phyloP scores from a whole-genome alignment of 257 asterid genomes.

The Fraxinus americana region DNA sequence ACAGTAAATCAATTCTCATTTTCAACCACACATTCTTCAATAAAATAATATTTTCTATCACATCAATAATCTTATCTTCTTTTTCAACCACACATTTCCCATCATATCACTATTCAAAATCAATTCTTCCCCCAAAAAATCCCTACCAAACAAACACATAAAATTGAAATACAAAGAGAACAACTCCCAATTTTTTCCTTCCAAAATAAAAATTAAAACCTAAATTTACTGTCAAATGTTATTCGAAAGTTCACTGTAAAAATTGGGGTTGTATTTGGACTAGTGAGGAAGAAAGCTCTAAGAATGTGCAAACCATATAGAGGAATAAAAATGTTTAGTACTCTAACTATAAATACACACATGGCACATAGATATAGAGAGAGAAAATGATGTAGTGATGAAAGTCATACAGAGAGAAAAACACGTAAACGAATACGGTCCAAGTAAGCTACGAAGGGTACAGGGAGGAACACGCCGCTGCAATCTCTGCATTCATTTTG shows the following conservation, averaged over 20 bases:
- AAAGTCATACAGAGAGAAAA: constrained; percentile 26
- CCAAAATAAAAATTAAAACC: too few relatives aligned
- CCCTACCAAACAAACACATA: too few relatives aligned
- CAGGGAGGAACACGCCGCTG: constrained; percentile 55
- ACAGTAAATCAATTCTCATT: too few relatives aligned
- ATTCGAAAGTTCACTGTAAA: not conserved
- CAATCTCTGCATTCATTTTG: constrained; percentile 14
- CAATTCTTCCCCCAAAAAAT: too few relatives aligned
- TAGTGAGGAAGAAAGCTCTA: not conserved
- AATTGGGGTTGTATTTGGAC: not conserved
- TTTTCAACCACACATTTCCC: too few relatives aligned
- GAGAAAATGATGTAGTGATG: not conserved
- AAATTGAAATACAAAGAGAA: too few relatives aligned
- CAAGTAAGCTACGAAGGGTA: constrained; percentile 62
- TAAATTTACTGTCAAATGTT: not conserved
- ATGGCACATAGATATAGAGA: not conserved
- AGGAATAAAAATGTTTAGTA: not conserved
- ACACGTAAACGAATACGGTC: constrained; percentile 85
- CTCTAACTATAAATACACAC: not conserved
- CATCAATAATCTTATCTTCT: too few relatives aligned
- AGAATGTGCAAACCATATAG: not conserved
- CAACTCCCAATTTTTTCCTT: too few relatives aligned
- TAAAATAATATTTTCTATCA: too few relatives aligned
- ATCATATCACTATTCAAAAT: too few relatives aligned
- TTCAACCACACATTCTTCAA: too few relatives aligned